Conservation (phyloP, 1,139 yeast genomes). For the Wickerhamomyces sp. region DNA sequence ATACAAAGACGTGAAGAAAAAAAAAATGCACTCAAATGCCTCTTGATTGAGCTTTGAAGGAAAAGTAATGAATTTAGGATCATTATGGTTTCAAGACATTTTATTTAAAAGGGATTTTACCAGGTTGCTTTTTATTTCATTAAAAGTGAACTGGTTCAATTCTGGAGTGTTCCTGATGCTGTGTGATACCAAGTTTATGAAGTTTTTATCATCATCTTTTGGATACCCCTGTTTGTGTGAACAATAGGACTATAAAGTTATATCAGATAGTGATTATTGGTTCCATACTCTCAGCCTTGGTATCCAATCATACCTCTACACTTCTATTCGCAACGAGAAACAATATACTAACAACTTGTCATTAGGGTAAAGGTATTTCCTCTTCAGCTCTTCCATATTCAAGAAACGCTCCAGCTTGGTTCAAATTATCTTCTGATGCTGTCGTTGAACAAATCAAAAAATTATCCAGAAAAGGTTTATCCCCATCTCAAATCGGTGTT, state of each 20-base stretch:
- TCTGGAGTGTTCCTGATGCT: slow-evolving; percentile 11
- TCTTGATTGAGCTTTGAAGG: slow-evolving; percentile 5
- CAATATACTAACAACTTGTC: slow-evolving; percentile 30
- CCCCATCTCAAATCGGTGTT: slow-evolving; percentile 99
- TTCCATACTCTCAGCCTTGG: background rate
- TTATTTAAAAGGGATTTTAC: background rate
- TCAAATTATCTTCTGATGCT: slow-evolving; percentile 93
- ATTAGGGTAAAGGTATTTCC: slow-evolving; percentile 97
- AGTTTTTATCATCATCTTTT: slow-evolving; percentile 3
- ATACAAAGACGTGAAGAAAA: too few species aligned
- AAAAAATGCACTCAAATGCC: background rate
- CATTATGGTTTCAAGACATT: slow-evolving; percentile 26
- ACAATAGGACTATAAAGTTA: slow-evolving; percentile 6
- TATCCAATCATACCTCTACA: background rate
- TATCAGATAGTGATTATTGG: too few species aligned
- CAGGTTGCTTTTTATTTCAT: background rate
- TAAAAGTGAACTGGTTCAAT: background rate
- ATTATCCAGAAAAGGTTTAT: slow-evolving; percentile 99
- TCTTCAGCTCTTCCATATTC: slow-evolving; percentile 99
- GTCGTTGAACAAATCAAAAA: slow-evolving; percentile 98
- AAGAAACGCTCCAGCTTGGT: slow-evolving; percentile 99
- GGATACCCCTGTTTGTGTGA: slow-evolving; percentile 8
- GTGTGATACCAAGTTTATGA: slow-evolving; percentile 25
- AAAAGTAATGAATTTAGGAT: slow-evolving; percentile 29
- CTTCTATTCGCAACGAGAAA: background rate